Conservation (phyloP, 345 rosid genomes). For the Aegle marmelos region DNA sequence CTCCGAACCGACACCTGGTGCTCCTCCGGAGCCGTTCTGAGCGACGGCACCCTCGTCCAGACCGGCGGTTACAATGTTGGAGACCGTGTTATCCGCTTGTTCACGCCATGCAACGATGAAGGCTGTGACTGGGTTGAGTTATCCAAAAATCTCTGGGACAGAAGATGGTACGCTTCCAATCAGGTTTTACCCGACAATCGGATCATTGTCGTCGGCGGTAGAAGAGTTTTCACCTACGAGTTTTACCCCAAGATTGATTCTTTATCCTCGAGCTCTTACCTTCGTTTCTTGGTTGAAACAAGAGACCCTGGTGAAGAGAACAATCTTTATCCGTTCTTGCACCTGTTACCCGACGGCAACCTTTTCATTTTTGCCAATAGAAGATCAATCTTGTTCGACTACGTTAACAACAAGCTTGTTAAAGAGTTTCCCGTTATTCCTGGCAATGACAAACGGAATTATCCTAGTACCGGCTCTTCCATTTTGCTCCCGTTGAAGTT, state of each 20-base stretch:
- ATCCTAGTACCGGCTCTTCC: constrained; percentile 83
- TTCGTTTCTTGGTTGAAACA: constrained; percentile 62
- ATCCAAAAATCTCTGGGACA: constrained; percentile 25
- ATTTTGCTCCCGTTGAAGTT: constrained; percentile 65
- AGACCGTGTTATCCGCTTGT: constrained; percentile 50
- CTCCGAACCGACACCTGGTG: constrained; percentile 78
- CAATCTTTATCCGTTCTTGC: constrained; percentile 83
- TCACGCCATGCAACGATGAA: constrained; percentile 43
- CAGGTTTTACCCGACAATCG: constrained; percentile 80
- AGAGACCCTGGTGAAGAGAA: constrained; percentile 62
- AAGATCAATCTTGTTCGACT: constrained; percentile 61
- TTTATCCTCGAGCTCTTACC: constrained; percentile 23
- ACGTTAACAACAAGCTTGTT: constrained; percentile 35
- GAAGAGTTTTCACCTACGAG: constrained; percentile 63
- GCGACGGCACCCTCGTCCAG: constrained; percentile 63
- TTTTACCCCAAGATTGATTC: constrained; percentile 50
- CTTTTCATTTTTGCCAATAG: constrained; percentile 74
- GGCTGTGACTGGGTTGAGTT: constrained; percentile 71
- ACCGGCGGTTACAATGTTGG: constrained; percentile 72
- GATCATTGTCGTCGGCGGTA: constrained; percentile 66
- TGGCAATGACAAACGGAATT: constrained; percentile 60
- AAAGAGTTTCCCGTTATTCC: constrained; percentile 65
- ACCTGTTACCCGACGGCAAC: constrained; percentile 69
- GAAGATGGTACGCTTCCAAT: constrained; percentile 84
- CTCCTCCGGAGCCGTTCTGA: constrained; percentile 73